Conservation (phyloP, 1,284 basidiomycete genomes). For the Austroboletus niveus region DNA sequence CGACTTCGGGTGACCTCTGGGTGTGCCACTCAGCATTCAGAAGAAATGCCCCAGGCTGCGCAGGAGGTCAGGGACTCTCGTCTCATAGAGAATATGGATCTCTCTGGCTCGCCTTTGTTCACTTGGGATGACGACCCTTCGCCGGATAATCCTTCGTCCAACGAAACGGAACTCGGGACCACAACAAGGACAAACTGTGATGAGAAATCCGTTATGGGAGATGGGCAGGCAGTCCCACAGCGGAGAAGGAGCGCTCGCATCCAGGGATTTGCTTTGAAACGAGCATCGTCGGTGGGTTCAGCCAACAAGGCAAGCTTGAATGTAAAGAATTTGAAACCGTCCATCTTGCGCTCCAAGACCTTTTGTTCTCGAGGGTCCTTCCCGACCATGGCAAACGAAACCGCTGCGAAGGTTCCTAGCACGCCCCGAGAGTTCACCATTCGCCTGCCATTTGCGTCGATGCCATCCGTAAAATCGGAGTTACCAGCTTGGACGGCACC, state of each 20-base stretch:
- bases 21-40: background rate
- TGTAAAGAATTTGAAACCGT: constrained; percentile 6
- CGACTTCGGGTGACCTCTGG: constrained; percentile 11
- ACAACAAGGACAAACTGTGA: background rate
- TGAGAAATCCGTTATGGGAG: background rate
- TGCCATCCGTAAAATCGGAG: constrained; percentile 10
- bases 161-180: background rate
- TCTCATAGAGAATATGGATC: constrained; percentile 27
- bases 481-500: constrained; percentile 14
- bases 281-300: constrained; percentile 4
- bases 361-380: background rate
- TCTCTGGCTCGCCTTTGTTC: constrained; percentile 30
- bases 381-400: background rate
- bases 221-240: background rate
- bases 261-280: constrained; percentile 17
- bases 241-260: constrained; percentile 31
- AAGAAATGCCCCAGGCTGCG: background rate
- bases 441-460: constrained; percentile 26
- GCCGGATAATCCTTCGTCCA: background rate
- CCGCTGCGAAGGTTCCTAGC: background rate
- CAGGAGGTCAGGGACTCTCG: constrained; percentile 12
- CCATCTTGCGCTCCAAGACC: constrained; percentile 8
- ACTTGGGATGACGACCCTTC: constrained; percentile 3
- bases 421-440: constrained; percentile 19
- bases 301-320: background rate